Evolutionary conservation across 2,329 filamentous ascomycete species (phyloP).

Genomic region (Aureobasidium sp.): DNA sequence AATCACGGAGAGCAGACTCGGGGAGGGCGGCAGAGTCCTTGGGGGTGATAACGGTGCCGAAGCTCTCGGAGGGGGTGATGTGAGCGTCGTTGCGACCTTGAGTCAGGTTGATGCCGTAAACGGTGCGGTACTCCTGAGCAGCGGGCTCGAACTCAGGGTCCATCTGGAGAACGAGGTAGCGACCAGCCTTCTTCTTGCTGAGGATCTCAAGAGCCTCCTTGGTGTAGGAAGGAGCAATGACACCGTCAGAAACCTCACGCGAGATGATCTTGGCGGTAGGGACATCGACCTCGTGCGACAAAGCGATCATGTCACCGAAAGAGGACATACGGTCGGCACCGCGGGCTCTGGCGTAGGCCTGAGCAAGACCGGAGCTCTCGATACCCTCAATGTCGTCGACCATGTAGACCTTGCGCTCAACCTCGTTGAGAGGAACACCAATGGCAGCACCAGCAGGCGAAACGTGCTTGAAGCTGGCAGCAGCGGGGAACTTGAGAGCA

Average conservation of each 20-base stretch:
- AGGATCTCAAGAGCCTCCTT: slow-evolving; percentile 82
- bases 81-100: slow-evolving; percentile 90
- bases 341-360: slow-evolving; percentile 91
- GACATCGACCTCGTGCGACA: slow-evolving; percentile 84
- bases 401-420: slow-evolving; percentile 97
- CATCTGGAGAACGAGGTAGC: slow-evolving; percentile 93
- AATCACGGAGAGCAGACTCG: slow-evolving; percentile 75
- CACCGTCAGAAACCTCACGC: slow-evolving; percentile 93
- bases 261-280: slow-evolving; percentile 96
- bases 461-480: slow-evolving; percentile 98
- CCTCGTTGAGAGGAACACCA: slow-evolving; percentile 74
- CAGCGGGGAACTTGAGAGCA: slow-evolving; percentile 79
- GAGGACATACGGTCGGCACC: slow-evolving; percentile 98
- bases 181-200: slow-evolving; percentile 96
- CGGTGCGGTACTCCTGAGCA: slow-evolving; percentile 68
- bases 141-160: slow-evolving; percentile 78
- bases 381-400: slow-evolving; percentile 91
- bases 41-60: slow-evolving; percentile 77
- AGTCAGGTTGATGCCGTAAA: slow-evolving; percentile 81
- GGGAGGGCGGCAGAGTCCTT: slow-evolving; percentile 66
- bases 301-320: slow-evolving; percentile 92
- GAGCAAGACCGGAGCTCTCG: slow-evolving; percentile 76
- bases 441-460: slow-evolving; percentile 95
- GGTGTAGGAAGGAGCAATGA: slow-evolving; percentile 84
- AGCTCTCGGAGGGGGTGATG: slow-evolving; percentile 73